phyloP scores from a whole-genome alignment of 2,329 filamentous ascomycete species.

The Metarhizium guizhouense region DNA sequence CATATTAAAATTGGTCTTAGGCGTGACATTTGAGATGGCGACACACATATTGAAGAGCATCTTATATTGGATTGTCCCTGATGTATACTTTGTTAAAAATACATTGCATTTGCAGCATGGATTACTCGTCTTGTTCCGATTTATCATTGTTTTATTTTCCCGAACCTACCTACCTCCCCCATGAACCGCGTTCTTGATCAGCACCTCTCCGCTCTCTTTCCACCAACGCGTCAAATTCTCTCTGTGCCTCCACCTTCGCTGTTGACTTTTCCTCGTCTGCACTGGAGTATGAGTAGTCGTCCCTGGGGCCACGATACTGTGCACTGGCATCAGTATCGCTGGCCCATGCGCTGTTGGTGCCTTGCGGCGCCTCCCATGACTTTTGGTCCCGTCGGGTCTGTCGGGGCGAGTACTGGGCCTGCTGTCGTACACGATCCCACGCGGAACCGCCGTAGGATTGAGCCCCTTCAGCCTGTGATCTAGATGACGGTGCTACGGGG shows the following conservation, averaged over 20 bases:
- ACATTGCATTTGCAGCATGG: not conserved
- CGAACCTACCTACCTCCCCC: slow-evolving; percentile 13
- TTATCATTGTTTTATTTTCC: not conserved
- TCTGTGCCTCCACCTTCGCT: slow-evolving; percentile 37
- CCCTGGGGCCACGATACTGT: slow-evolving; percentile 10
- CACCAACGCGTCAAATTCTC: slow-evolving; percentile 40
- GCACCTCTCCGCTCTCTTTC: slow-evolving; percentile 32
- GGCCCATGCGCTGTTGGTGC: slow-evolving; percentile 8
- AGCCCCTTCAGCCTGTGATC: slow-evolving; percentile 11
- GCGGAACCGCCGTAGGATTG: slow-evolving; percentile 22
- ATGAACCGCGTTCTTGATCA: slow-evolving; percentile 18
- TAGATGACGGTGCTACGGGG: slow-evolving; percentile 27
- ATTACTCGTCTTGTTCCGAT: not conserved
- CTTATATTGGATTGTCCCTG: not conserved
- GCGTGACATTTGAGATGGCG: not conserved
- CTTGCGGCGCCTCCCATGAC: slow-evolving; percentile 10
- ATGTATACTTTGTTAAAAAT: not conserved
- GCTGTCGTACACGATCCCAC: slow-evolving; percentile 37
- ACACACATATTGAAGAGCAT: not conserved
- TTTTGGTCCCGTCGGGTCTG: slow-evolving; percentile 11
- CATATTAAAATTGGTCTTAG: not conserved
- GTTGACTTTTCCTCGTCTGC: slow-evolving; percentile 27
- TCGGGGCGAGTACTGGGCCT: slow-evolving; percentile 20
- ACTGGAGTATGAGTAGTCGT: slow-evolving; percentile 25
- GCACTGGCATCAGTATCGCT: slow-evolving; percentile 17